Base-by-base conservation (phyloP, 495 filamentous ascomycete genomes). In the Rostrohypoxylon terebratum region DNA sequence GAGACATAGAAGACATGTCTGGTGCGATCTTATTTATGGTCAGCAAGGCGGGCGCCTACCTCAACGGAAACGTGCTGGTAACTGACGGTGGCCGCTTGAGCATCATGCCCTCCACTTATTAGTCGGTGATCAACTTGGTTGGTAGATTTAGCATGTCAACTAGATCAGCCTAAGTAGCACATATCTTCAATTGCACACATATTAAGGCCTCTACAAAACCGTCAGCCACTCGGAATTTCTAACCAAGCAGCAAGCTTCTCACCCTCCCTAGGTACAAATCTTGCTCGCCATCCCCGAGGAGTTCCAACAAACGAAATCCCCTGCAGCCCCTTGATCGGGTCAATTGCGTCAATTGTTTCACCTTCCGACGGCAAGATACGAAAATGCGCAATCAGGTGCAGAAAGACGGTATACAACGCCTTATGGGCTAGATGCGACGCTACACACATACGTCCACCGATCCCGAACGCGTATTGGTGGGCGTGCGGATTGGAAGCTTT, bases 371-470 rank as follows among this genome's bases (percentile, higher is more conserved):
- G 69, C n/a, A 71, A 28, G 28, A 71, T 71, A 50, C 38, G 78
- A 33, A 93, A 93, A 0, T 89, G 90, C 5, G 83, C 86, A 69
- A 93, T 89, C 21, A 93, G 78, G n/a, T 90, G 82, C 31, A 92
- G 74, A 69, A 90, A 92, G 0, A 90, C 89, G 3, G 88, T 90
- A 77, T 87, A 92, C 10, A 92, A 81, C 74, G 91, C 89, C 0
- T 90, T 84, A 73, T 91, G 91, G 2, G 88, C 90, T 2, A 92
- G 80, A 60, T 91, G 89, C 1, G 85, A 88, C n/a, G 90, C 90
- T n/a, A 87, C 88, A 77, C 90, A 92, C 89, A 91, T 91, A 25
- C 90, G 83, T n/a, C 85, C 87, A 1, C 90, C 90, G 1, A 90
- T 90, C 8, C 90, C 90, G 72, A 91, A 92, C 20, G 82, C 89